These are phyloP conservation scores for Trypanosoma scelopori DNA, from an alignment of 208 protist species.

Conservation along the genomic window DNA sequence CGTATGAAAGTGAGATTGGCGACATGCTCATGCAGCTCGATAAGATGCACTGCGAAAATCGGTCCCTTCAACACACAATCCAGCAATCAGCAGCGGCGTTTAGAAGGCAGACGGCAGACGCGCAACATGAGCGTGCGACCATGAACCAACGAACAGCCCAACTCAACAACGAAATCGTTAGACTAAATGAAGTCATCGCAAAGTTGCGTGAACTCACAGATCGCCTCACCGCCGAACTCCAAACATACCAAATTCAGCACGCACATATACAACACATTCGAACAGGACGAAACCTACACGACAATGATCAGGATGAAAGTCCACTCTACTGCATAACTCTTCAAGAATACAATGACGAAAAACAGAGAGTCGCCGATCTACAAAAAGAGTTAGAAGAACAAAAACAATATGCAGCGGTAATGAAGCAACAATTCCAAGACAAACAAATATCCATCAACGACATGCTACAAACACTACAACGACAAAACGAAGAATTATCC, in stretches of 20 bases:
- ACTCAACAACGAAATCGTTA: constrained; percentile 35
- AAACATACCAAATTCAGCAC: constrained; percentile 29
- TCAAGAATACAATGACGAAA: constrained; percentile 30
- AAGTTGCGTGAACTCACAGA: constrained; percentile 51
- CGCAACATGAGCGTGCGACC: constrained; percentile 45
- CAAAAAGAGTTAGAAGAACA: constrained; percentile 28
- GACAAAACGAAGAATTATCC: background rate
- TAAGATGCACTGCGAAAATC: constrained; percentile 57
- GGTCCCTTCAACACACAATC: constrained; percentile 47
- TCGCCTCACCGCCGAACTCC: constrained; percentile 37
- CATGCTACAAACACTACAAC: background rate
- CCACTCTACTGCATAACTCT: constrained; percentile 26
- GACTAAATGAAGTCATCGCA: constrained; percentile 43
- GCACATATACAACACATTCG: constrained; percentile 34
- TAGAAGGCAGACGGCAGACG: constrained; percentile 39
- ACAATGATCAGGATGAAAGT: constrained; percentile 3
- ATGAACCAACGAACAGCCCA: constrained; percentile 27
- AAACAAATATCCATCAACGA: background rate
- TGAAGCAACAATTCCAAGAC: background rate
- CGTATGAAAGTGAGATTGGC: constrained; percentile 71
- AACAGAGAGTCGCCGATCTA: constrained; percentile 16
- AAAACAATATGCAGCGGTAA: constrained; percentile 2
- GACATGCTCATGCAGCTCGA: constrained; percentile 54
- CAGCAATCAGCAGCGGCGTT: constrained; percentile 43
- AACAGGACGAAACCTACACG: constrained; percentile 26